Base-by-base conservation (phyloP, 179 eudicot genomes). In the Amaranthus tricolor region DNA sequence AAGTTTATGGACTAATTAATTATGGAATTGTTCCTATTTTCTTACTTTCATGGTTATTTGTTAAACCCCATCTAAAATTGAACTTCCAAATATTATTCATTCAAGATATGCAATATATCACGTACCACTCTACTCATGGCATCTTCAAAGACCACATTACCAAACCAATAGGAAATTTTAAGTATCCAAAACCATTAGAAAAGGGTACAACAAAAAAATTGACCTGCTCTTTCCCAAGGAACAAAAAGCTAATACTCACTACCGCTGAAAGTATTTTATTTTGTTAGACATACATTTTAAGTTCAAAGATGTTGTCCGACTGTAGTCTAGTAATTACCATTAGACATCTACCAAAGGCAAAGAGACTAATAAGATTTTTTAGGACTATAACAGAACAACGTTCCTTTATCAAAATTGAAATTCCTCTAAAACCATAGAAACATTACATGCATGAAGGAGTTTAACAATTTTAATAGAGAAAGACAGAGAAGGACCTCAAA, bases 401-500 rank as follows among this genome's bases (percentile, higher is more conserved):
- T 40, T 54, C 7, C 8, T 13, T 6, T 8, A 57, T 2, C 40
- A 60, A 20, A 60, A 31, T 31, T 31, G 40, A 9, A 20, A 17
- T 4, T 60, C 11, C 10, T 11, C 7, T 16, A 17, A 45, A 66
- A n/a, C 13, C 51, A 65, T 16, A 17, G n/a, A 44, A n/a, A 6
- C 51, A 65, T 67, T 43, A 13, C 71, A 49, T n/a, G 31, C 43
- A 50, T 15, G n/a, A 67, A 67, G 13, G 7, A 19, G 14, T 16
- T 19, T 8, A 67, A 60, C 45, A 60, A 6, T 72, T 14, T 5
- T 21, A 61, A 21, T 7, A 15, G 70, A 67, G 21, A 61, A 16
- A 31, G 68, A 76, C 43, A 62, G 74, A 80, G 72, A 76, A 47
- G 59, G 31, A 94, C 98, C 98, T 94, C 98, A 63, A 72, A 87